phyloP scores from a whole-genome alignment of 179 eudicot genomes.

The Actinidia arguta region DNA sequence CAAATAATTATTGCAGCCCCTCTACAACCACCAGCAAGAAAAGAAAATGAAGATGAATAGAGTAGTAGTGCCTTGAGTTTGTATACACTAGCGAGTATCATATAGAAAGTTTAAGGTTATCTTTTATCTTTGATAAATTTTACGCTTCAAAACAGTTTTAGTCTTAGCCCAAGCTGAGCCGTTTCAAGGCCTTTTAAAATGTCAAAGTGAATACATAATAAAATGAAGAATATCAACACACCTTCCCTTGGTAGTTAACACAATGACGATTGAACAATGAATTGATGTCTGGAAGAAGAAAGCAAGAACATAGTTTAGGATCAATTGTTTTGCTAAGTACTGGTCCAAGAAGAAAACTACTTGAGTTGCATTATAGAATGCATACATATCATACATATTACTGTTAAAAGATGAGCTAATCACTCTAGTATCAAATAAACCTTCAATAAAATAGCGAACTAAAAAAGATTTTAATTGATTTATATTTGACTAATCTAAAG shows the following conservation, averaged over 20 bases:
- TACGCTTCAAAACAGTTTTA: background rate
- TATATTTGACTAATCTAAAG: no score
- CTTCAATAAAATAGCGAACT: background rate
- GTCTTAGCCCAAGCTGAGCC: background rate
- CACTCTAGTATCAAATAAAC: background rate
- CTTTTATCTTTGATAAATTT: background rate
- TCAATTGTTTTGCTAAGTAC: background rate
- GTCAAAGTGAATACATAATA: background rate
- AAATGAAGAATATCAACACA: conserved; percentile 30
- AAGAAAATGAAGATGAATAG: no score
- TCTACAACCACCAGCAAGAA: no score
- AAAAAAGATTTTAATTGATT: no score
- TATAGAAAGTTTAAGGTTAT: background rate
- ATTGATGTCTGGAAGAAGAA: conserved; percentile 69
- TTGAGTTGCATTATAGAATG: background rate
- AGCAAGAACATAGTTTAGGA: conserved; percentile 15
- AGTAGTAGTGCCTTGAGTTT: no score
- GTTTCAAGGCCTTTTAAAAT: conserved; percentile 2
- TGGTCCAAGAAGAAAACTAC: background rate
- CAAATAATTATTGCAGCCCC: no score
- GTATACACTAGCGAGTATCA: background rate
- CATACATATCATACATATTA: background rate
- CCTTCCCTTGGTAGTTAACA: conserved; percentile 90
- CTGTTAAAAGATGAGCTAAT: background rate
- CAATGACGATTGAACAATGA: conserved; percentile 77